Percentiles rank a stretch among this genome's conserved stretches.
Conservation (phyloP, 257 asterid species). For the Scutellaria galericulata region DNA sequence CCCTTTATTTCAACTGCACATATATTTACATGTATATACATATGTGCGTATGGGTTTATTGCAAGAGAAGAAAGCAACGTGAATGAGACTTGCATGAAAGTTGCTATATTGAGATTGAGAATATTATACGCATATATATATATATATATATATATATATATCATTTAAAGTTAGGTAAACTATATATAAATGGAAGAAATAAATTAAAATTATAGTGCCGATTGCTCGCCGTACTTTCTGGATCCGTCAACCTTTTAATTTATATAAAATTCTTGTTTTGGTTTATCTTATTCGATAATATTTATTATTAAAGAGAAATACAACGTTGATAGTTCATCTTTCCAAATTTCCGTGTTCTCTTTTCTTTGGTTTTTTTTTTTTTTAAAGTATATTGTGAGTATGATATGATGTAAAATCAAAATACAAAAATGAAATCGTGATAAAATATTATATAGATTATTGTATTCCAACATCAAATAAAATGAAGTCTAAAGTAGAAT, state of each 20-base stretch:
- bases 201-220: constrained; percentile 9
- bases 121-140: not conserved
- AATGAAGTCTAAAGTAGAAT: constrained; percentile 60
- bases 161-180: constrained; percentile 44
- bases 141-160: constrained; percentile 9
- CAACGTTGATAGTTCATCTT: not conserved
- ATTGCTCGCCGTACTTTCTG: constrained; percentile 51
- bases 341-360: not conserved
- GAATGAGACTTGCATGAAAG: constrained; percentile 68
- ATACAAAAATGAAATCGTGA: not conserved
- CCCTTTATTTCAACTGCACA: not conserved
- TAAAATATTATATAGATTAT: constrained; percentile 22
- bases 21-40: not conserved
- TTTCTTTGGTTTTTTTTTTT: too few species aligned
- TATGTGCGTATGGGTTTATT: constrained; percentile 10
- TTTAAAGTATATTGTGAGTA: too few species aligned
- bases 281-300: not conserved
- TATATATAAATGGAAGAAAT: constrained; percentile 4
- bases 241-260: constrained; percentile 40
- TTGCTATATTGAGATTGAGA: constrained; percentile 17
- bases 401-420: not conserved
- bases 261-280: constrained; percentile 22
- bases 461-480: constrained; percentile 36
- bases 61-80: constrained; percentile 42
- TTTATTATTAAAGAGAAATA: not conserved